A percentile compares a stretch with the other conserved stretches of the same genome.
These are phyloP conservation scores for Tirmania nivea DNA, from an alignment of 495 filamentous ascomycete species.

Conservation along the genomic window DNA sequence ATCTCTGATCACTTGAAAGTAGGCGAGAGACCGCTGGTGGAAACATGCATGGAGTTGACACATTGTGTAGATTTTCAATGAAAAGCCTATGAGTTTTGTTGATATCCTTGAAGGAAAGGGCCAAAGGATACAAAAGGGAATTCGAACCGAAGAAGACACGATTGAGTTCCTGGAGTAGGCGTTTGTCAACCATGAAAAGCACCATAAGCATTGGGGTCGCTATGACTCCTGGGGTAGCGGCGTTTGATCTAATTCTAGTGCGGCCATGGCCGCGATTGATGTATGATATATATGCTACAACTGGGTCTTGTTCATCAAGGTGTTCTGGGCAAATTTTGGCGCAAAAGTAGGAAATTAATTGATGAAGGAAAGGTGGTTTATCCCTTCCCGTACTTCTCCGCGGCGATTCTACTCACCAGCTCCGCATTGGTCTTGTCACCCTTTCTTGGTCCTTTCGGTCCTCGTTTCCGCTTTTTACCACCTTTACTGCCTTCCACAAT, in stretches of 20 bases:
- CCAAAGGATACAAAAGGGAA: neutral
- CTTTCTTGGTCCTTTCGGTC: conserved; percentile 25
- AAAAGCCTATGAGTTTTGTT: neutral
- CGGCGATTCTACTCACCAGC: conserved; percentile 29
- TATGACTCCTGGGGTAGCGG: neutral
- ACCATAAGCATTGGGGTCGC: too few species aligned
- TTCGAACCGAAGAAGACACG: neutral
- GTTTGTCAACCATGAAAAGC: neutral
- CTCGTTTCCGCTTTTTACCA: conserved; percentile 10
- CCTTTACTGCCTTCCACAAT: conserved; percentile 5
- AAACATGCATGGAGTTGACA: too few species aligned
- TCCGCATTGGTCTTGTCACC: conserved; percentile 38
- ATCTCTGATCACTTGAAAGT: conserved; percentile 71
- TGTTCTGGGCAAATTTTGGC: too few species aligned
- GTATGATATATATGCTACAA: neutral
- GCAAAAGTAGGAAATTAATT: too few species aligned
- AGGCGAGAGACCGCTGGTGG: neutral
- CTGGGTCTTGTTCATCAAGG: too few species aligned
- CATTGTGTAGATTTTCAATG: neutral
- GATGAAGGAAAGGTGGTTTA: too few species aligned
- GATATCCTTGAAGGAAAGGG: neutral
- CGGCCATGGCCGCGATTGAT: neutral
- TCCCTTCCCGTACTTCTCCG: conserved; percentile 29
- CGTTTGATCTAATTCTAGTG: neutral
- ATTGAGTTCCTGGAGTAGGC: neutral